phyloP scores from a whole-genome alignment of 176 grass and related monocot species.

The Paspalum notatum region DNA sequence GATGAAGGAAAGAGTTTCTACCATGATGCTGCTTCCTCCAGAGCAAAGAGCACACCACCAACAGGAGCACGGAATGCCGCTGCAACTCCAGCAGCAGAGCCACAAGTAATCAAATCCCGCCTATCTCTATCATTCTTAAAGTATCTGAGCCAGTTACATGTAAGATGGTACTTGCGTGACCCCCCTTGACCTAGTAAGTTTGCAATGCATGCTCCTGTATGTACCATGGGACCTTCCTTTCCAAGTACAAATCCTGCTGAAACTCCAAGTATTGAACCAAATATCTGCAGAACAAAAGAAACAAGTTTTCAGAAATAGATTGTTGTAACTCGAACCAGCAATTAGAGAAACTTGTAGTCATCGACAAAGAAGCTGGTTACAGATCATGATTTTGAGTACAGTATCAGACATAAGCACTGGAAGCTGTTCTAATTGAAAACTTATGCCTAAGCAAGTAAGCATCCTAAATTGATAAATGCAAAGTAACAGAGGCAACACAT shows the following conservation, averaged over 20 bases:
- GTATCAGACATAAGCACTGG: not conserved
- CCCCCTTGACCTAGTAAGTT: slow-evolving; percentile 95
- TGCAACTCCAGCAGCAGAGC: slow-evolving; percentile 86
- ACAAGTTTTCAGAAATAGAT: slow-evolving; percentile 23
- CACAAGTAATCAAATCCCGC: slow-evolving; percentile 94
- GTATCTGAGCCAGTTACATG: slow-evolving; percentile 86
- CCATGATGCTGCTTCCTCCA: slow-evolving; percentile 98
- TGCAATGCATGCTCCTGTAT: slow-evolving; percentile 94
- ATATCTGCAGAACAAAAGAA: slow-evolving; percentile 59
- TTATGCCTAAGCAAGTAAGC: not conserved
- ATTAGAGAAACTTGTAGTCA: not conserved
- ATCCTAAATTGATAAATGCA: not conserved
- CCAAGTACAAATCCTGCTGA: slow-evolving; percentile 97
- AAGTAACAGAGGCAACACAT: slow-evolving; percentile 16
- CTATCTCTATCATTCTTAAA: slow-evolving; percentile 93
- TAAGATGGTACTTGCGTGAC: slow-evolving; percentile 91
- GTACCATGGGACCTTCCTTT: slow-evolving; percentile 98
- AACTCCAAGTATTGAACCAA: slow-evolving; percentile 88
- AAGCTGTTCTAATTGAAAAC: slow-evolving; percentile 3
- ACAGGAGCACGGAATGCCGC: slow-evolving; percentile 93
- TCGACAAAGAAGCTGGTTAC: slow-evolving; percentile 9
- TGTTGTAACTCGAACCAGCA: not conserved
- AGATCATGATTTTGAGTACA: not conserved
- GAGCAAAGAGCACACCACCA: slow-evolving; percentile 96
- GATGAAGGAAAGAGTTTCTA: slow-evolving; percentile 41